Conservation (phyloP, 768 basidiomycete species). For the Kwoniella sp. region DNA sequence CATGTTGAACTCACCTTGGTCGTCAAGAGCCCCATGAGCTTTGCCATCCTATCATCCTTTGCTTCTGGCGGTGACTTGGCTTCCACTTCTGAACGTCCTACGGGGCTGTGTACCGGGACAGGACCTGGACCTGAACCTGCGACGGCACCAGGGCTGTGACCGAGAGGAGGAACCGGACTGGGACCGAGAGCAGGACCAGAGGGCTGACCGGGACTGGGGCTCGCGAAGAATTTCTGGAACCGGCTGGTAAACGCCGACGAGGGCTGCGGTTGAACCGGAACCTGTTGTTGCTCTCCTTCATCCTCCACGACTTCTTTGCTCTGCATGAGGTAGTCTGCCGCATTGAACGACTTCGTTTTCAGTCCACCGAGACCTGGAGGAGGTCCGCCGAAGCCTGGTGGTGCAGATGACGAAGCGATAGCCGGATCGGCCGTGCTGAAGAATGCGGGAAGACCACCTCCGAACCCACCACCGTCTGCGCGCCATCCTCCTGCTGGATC, state of each 20-base stretch:
- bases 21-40: conserved; percentile 35
- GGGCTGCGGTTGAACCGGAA: conserved; percentile 4
- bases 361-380: conserved; percentile 13
- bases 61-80: conserved; percentile 10
- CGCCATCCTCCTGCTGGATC: conserved; percentile 24
- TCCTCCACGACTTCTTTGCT: conserved; percentile 23
- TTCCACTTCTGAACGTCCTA: background rate
- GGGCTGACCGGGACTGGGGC: background rate
- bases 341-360: conserved; percentile 41
- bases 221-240: conserved; percentile 47
- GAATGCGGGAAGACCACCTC: conserved; percentile 10
- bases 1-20: conserved; percentile 23
- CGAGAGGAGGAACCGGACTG: background rate
- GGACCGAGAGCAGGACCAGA: background rate
- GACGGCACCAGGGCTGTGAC: background rate
- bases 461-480: conserved; percentile 13
- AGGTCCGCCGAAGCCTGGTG: background rate
- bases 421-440: conserved; percentile 30
- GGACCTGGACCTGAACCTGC: background rate
- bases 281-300: conserved; percentile 9
- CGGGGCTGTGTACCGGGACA: background rate
- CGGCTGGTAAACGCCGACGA: conserved; percentile 36
- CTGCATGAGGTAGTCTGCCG: conserved; percentile 44
- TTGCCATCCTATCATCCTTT: conserved; percentile 34
- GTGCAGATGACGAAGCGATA: conserved; percentile 15